Conservation (phyloP, 495 filamentous ascomycete genomes). For the Penicillium pancosmium region DNA sequence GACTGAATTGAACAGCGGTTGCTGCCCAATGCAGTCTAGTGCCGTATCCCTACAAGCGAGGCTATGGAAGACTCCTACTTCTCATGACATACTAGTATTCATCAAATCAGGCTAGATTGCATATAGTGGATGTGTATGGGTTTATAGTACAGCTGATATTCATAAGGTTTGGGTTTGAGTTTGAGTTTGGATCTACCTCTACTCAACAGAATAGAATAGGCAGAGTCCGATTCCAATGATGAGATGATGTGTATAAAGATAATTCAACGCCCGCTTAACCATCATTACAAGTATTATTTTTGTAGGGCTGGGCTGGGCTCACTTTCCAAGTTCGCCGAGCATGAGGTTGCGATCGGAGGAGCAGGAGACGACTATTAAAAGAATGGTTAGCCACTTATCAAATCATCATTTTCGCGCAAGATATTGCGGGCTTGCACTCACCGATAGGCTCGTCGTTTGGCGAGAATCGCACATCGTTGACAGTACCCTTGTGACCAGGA, state of each 20-base stretch:
- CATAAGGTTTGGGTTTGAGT: background rate
- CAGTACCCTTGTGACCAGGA: constrained; percentile 91
- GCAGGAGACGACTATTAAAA: constrained; percentile 73
- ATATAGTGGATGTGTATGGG: background rate
- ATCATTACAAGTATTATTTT: constrained; percentile 16
- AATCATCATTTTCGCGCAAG: background rate
- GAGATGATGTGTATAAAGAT: constrained; percentile 10
- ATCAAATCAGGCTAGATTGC: too few species aligned
- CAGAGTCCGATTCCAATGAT: too few species aligned
- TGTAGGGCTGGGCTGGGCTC: constrained; percentile 35
- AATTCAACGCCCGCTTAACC: constrained; percentile 30
- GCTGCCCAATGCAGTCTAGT: too few species aligned
- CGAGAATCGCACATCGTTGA: constrained; percentile 92
- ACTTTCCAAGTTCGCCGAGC: constrained; percentile 74
- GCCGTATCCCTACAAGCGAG: too few species aligned
- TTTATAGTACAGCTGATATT: constrained; percentile 9
- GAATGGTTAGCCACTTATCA: constrained; percentile 10
- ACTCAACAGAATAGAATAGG: too few species aligned
- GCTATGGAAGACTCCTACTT: too few species aligned
- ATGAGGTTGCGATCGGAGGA: constrained; percentile 82
- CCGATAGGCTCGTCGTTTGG: constrained; percentile 82
- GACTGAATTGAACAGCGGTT: too few species aligned
- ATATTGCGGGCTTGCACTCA: constrained; percentile 55
- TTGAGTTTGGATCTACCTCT: too few species aligned
- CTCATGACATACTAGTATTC: too few species aligned